Base-by-base conservation (phyloP, 805 yeast species). In the Candida lessepsii region DNA sequence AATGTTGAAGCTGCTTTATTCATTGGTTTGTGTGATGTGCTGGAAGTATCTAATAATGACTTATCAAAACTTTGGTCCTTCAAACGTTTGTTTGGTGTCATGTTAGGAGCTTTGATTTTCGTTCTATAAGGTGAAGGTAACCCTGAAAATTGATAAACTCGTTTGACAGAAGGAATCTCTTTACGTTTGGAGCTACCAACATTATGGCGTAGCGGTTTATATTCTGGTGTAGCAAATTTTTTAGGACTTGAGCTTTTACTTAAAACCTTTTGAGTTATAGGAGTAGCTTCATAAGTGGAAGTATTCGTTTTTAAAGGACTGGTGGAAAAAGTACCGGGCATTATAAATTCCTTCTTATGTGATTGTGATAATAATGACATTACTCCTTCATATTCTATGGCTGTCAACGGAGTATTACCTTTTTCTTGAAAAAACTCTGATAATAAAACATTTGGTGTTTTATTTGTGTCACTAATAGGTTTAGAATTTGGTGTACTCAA, bases 321-420 rank as follows among this genome's bases (percentile, higher is more conserved):
- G 9, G 23, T 20, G 4, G 40, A 19, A 16, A 45, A 47, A 9
- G 47, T 40, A 9, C 47, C 47, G 3, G 51, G 50, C 50, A 46
- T 46, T 4, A 37, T 24, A 18, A 33, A 29, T 10, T 34, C 35
- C 29, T 41, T 47, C 18, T 30, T 23, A 13, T 42, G 41, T 8
- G 46, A 40, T 34, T 37, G 52, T 16, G 58, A 52, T 36, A 67
- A 50, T n/a, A 86, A 60, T 5, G 89, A 76, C 45, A 81, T 56
- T 1, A 86, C 91, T n/a, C 95, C 95, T 59, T 83, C 91, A 52
- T 81, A 74, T 57, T 87, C 96, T 30, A 86, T 69, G 17, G 81
- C 87, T 10, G 81, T 70, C 45, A 87, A 66, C 4, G 91, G 88
- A n/a, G 62, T 63, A 41, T 80, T 76, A n/a, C 95, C 95, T 56